Percentiles rank a stretch among this genome's conserved stretches.
Evolutionary conservation across 169 alveolate species (phyloP).

Genomic region (Toxoplasma gondii): DNA sequence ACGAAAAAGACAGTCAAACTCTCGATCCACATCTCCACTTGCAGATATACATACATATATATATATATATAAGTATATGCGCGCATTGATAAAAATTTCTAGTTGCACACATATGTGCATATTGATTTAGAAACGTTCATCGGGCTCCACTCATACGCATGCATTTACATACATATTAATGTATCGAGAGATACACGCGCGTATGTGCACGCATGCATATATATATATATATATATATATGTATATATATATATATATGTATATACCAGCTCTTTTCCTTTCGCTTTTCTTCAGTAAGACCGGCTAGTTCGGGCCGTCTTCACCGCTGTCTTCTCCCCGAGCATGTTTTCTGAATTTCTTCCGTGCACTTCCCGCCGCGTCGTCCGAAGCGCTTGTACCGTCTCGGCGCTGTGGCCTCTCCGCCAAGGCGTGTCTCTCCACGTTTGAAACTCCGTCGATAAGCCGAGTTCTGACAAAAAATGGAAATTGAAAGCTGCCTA

Average conservation of each 20-base stretch:
- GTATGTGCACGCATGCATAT: background rate
- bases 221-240: too few species aligned
- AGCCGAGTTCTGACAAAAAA: background rate
- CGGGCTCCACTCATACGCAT: background rate
- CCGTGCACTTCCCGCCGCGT: background rate
- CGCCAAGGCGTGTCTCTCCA: background rate
- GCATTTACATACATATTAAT: background rate
- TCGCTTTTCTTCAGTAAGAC: background rate
- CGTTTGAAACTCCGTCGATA: background rate
- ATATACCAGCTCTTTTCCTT: background rate
- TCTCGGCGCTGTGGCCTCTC: slow-evolving; percentile 9
- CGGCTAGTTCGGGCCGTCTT: background rate
- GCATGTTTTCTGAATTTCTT: background rate
- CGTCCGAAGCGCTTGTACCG: background rate
- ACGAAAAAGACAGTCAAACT: too few species aligned
- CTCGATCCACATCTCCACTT: too few species aligned
- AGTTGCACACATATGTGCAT: background rate
- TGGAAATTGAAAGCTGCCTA: background rate
- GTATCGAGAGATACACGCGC: too few species aligned
- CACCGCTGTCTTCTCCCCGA: background rate
- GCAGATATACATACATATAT: too few species aligned
- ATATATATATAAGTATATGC: too few species aligned
- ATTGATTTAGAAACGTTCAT: background rate
- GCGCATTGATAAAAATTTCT: too few species aligned
- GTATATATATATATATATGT: too few species aligned